phyloP scores from a whole-genome alignment of 2,329 filamentous ascomycete species.

The Beauveria caledonica region DNA sequence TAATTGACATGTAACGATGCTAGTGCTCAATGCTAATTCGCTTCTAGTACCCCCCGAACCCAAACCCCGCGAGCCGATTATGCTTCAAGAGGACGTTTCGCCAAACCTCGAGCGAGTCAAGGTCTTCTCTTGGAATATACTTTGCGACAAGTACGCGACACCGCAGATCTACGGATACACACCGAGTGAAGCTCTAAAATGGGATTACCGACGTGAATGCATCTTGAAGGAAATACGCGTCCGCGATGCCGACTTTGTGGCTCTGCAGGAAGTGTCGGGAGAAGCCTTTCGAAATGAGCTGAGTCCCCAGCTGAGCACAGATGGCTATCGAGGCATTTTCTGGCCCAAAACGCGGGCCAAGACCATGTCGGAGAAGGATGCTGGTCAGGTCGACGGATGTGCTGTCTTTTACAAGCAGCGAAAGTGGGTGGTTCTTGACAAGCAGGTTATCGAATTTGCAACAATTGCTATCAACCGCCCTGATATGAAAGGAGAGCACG shows the following conservation, averaged over 20 bases:
- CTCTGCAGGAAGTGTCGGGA: slow-evolving; percentile 86
- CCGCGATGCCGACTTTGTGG: slow-evolving; percentile 80
- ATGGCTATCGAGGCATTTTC: slow-evolving; percentile 89
- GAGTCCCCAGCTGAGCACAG: slow-evolving; percentile 72
- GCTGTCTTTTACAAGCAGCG: slow-evolving; percentile 93
- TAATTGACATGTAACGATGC: slow-evolving; percentile 25
- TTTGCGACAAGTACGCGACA: slow-evolving; percentile 91
- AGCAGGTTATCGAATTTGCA: slow-evolving; percentile 87
- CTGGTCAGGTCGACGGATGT: slow-evolving; percentile 86
- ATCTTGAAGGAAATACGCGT: slow-evolving; percentile 76
- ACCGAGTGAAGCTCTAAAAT: slow-evolving; percentile 69
- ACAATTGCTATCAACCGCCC: slow-evolving; percentile 88
- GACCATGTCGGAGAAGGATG: slow-evolving; percentile 86
- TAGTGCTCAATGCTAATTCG: slow-evolving; percentile 16
- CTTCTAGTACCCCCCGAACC: slow-evolving; percentile 66
- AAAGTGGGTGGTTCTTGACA: slow-evolving; percentile 91
- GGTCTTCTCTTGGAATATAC: slow-evolving; percentile 88
- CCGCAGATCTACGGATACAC: slow-evolving; percentile 83
- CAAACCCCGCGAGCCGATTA: slow-evolving; percentile 64
- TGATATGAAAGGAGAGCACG: slow-evolving; percentile 94
- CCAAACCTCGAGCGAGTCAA: slow-evolving; percentile 62
- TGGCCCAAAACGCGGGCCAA: slow-evolving; percentile 84
- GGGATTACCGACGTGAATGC: slow-evolving; percentile 77
- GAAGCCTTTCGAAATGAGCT: slow-evolving; percentile 91
- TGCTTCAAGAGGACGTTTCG: slow-evolving; percentile 61